Base-by-base conservation (phyloP, 352 stramenopile species). In the Globisporangium spiculum region DNA sequence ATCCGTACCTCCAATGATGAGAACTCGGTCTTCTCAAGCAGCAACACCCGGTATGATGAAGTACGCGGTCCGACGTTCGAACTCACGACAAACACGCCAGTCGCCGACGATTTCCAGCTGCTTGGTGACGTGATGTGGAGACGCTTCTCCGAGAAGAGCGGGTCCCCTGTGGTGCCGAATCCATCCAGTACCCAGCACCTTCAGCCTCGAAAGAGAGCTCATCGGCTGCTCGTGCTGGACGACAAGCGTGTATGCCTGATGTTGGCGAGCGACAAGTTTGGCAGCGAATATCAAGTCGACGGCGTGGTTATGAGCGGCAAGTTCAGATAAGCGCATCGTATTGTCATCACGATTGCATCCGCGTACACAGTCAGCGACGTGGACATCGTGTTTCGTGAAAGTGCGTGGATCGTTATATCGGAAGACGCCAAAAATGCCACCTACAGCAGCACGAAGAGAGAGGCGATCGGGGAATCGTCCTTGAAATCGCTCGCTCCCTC, bases 1-100 rank as follows among this genome's bases (percentile, higher is more conserved):
- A 64, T 69, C 41, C 16, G 26, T 1, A 7, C 1, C 0, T 24
- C 22, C 20, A 57, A 41, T 41, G 26, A 58, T 18, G 18, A 22
- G 24, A 16, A 10, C 0, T 58, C 64, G 8, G 55, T 44, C n/a
- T 69, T 64, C 41, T 36, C 27, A 14, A 63, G 18, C 4, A 57
- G 55, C 64, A 27, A 48, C 10, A 64, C 44, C 1, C 50, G 36
- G 30, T 3, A 69, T 1, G 30, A 52, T 55, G 64, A 34, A 3
- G 55, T 53, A 27, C 32, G 46, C 27, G 64, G 64, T n/a, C 55
- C 55, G 1, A 64, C 32, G 4, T 63, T 59, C n/a, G 64, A 69
- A 30, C 12, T 64, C 64, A 60, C 56, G 46, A 69, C 44, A 16
- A 69, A 52, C 55, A 64, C 55, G 16, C 64, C 54, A 1, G 24